Percentiles rank a stretch among this genome's conserved stretches.
phyloP scores from a whole-genome alignment of 75 land plant species.

The Adiantum capillusveneris region DNA sequence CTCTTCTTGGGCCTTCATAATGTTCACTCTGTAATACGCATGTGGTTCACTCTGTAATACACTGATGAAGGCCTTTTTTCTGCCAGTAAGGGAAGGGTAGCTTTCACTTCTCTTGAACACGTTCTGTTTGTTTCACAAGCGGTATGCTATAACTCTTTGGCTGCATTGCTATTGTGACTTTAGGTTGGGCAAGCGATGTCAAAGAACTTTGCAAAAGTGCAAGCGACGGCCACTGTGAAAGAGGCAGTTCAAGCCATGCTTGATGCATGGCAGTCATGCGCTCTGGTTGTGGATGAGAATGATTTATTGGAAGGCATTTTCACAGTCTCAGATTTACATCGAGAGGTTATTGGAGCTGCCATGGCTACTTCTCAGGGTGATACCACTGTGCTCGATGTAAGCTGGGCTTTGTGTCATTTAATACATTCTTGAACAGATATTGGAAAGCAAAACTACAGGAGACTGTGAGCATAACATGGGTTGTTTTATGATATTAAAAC shows the following conservation, averaged over 20 bases:
- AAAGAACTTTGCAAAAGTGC: constrained; percentile 54
- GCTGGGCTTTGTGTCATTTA: neutral
- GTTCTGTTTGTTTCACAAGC: too few relatives aligned
- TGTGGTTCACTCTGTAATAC: too few relatives aligned
- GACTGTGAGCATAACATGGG: neutral
- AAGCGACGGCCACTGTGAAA: constrained; percentile 45
- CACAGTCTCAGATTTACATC: constrained; percentile 65
- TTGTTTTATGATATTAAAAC: neutral
- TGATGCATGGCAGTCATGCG: constrained; percentile 66
- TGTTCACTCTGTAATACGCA: too few relatives aligned
- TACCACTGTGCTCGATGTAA: constrained; percentile 33
- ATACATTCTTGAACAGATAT: too few relatives aligned
- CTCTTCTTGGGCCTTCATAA: too few relatives aligned
- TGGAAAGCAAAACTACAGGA: too few relatives aligned
- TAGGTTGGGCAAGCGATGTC: constrained; percentile 93
- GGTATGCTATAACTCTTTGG: too few relatives aligned
- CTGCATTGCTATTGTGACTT: too few relatives aligned
- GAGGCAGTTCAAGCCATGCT: constrained; percentile 65
- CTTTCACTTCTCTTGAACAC: too few relatives aligned
- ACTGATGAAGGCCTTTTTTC: too few relatives aligned
- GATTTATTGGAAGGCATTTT: constrained; percentile 82
- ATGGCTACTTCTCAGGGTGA: constrained; percentile 32
- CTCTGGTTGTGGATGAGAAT: constrained; percentile 75
- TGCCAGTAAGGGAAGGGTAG: too few relatives aligned
- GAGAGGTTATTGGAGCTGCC: constrained; percentile 33